Evolutionary conservation across 2,329 filamentous ascomycete genomes (phyloP), one percentile per base, ranked within the genome.

Genomic region (Fusarium drepaniforme): DNA sequence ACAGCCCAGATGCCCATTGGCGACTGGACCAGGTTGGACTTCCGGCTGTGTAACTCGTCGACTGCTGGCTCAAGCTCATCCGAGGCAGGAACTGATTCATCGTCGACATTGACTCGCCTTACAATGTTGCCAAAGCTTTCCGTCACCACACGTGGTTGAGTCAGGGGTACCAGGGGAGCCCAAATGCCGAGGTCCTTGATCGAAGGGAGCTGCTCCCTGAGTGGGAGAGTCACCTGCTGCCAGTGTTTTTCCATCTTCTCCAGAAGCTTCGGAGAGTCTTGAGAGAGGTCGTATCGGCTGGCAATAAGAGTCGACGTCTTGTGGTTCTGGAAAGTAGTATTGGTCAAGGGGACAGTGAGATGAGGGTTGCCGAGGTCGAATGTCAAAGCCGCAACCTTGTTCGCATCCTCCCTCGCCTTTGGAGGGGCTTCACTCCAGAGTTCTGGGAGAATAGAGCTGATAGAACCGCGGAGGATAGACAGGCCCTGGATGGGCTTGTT

Each of bases 61-160:
- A 96, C 91, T 6, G 89, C 86, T 21, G 80, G 81, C 80, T 97
- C 94, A 2, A 96, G 85, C 80, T 96, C 94, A 33, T 88, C 86
- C 1, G 93, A 95, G 4, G 94, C 93, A 15, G 93, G 91, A 0
- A 88, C 84, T 2, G 82, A 77, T 37, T 83, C 80, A 6, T 85
- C 86, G 25, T 86, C 79, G 21, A 88, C 83, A 18, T 89, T 85
- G 12, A 96, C 80, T 49, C 90, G 88, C 37, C 92, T 90, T 25
- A 97, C 86, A 66, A 97, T 96, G 82, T 97, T 97, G 5, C 94
- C 94, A 78, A 96, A 90, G 40, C 91, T 91, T 42, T 90, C 88
- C 1, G 88, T 84, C 40, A 97, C 91, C 57, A 83, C 85, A 21
- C 93, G 89, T 18, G 92, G 88, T 8, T 84, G 81, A 0, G 93